A percentile compares a stretch with the other conserved stretches of the same genome.
Conservation (phyloP, 2,329 filamentous ascomycete species). For the Ophiostoma sp. region DNA sequence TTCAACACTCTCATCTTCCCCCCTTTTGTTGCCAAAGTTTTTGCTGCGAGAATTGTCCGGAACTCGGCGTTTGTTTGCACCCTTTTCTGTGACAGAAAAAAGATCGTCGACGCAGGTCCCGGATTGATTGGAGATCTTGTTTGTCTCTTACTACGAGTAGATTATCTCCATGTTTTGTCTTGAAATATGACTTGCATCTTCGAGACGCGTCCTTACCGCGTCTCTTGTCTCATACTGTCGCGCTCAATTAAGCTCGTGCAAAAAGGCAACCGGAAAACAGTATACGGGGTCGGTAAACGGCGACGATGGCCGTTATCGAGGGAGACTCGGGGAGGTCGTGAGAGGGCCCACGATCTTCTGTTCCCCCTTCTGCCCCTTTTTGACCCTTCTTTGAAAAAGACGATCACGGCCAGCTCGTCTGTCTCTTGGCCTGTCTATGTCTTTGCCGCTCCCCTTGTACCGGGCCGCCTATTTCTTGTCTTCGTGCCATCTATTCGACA, state of each 20-base stretch:
- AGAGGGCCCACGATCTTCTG: background rate
- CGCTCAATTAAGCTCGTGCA: background rate
- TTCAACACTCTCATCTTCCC: background rate
- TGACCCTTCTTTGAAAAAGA: background rate
- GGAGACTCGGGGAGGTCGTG: background rate
- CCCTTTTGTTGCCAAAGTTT: background rate
- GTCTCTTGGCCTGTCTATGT: background rate
- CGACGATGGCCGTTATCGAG: background rate
- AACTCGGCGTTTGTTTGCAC: background rate
- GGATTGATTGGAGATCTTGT: background rate
- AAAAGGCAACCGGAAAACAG: background rate
- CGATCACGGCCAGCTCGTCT: background rate
- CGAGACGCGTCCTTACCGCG: background rate
- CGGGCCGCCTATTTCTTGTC: background rate
- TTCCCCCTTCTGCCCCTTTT: background rate
- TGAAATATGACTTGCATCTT: conserved; percentile 8
- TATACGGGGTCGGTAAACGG: background rate
- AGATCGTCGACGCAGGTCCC: conserved; percentile 13
- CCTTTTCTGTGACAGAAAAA: background rate
- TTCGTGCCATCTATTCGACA: background rate
- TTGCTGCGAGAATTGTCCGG: background rate
- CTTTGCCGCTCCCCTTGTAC: background rate
- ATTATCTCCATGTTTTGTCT: background rate
- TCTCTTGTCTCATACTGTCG: background rate
- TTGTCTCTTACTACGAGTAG: too few relatives aligned